Evolutionary conservation across 2,329 filamentous ascomycete species (phyloP).

Genomic region (Ophiocordyceps camponoti-saundersi): DNA sequence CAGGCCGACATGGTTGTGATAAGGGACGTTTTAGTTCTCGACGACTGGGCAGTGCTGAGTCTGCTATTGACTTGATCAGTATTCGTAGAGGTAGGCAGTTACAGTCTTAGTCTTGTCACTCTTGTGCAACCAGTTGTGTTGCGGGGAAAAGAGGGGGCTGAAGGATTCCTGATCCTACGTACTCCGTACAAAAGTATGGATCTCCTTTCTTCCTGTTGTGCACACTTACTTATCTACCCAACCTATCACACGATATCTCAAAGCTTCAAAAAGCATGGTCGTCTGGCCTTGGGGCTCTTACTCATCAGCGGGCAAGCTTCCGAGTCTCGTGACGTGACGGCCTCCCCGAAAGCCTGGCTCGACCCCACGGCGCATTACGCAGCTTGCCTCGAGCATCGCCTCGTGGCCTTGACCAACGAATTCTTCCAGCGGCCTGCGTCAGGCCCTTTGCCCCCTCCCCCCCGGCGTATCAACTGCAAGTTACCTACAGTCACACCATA

Average conservation of each 20-base stretch:
- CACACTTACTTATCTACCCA: too few species aligned
- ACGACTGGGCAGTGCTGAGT: background rate
- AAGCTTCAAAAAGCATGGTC: too few species aligned
- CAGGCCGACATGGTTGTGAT: slow-evolving; percentile 32
- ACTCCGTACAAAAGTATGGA: too few species aligned
- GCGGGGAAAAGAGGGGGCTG: too few species aligned
- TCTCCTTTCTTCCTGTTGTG: too few species aligned
- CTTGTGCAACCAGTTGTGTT: too few species aligned
- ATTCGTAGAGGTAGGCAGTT: too few species aligned
- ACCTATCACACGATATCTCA: too few species aligned
- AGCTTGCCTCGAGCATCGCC: background rate
- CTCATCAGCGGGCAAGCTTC: background rate
- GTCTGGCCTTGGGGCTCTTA: too few species aligned
- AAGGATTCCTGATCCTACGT: too few species aligned
- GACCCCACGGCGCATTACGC: background rate
- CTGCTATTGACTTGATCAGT: too few species aligned
- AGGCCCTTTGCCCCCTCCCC: background rate
- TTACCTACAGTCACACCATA: background rate
- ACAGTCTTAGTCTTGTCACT: too few species aligned
- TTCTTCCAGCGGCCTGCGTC: background rate
- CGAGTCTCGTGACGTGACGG: background rate
- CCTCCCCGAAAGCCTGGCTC: background rate
- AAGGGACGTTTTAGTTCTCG: background rate
- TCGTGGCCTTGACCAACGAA: background rate
- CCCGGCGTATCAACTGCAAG: background rate